Percentiles rank a stretch among this genome's conserved stretches.
These are phyloP conservation scores for Coprinopsis strossmayeri DNA, from an alignment of 768 basidiomycete species.

Conservation along the genomic window DNA sequence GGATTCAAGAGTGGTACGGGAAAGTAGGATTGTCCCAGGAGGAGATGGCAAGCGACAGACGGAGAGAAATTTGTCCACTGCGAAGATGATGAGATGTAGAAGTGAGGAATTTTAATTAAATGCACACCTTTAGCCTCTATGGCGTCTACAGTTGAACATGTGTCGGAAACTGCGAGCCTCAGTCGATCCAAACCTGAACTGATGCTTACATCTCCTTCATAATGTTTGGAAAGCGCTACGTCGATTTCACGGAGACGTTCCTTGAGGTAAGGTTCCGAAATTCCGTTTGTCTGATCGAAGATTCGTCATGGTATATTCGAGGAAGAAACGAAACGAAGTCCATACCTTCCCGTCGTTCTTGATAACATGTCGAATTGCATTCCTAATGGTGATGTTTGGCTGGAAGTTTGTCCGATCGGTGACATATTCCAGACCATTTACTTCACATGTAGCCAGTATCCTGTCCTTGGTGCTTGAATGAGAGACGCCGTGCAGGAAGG, in stretches of 20 bases:
- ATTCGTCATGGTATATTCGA: too few species aligned
- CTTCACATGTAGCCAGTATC: constrained; percentile 73
- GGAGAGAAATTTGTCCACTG: neutral
- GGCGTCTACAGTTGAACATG: neutral
- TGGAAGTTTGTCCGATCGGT: constrained; percentile 71
- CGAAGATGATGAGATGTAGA: neutral
- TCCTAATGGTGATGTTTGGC: constrained; percentile 64
- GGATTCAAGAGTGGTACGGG: constrained; percentile 24
- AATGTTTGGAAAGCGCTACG: neutral
- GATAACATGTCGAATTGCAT: constrained; percentile 53
- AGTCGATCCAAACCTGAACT: neutral
- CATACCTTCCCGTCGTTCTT: constrained; percentile 12
- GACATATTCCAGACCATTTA: constrained; percentile 52
- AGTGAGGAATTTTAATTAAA: too few species aligned
- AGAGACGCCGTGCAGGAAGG: neutral
- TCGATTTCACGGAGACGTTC: neutral
- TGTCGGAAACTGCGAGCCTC: neutral
- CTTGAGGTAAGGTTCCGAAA: neutral
- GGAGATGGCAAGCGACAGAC: constrained; percentile 33
- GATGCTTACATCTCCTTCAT: neutral
- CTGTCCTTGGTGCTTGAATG: constrained; percentile 47
- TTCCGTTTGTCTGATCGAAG: neutral
- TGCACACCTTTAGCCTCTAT: neutral
- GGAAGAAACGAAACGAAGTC: constrained; percentile 5
- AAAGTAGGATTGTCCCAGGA: constrained; percentile 42